Percentiles rank a stretch among this genome's conserved stretches.
Conservation (phyloP, 2,329 filamentous ascomycete species). For the Dothidotthia symphoricarpi region DNA sequence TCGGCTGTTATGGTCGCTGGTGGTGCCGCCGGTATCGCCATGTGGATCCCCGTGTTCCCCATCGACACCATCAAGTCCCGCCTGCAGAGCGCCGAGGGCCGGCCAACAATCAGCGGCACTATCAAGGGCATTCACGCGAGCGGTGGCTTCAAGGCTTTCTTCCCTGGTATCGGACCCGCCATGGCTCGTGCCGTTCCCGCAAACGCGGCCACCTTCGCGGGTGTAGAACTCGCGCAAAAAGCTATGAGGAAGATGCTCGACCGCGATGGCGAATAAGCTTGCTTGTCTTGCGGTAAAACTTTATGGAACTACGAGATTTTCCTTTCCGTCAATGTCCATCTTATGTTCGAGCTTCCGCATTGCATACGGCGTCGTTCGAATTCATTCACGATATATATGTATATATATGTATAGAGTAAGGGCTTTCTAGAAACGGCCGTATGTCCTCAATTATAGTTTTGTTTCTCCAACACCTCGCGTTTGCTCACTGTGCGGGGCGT, state of each 20-base stretch:
- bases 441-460: conserved; percentile 1
- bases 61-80: conserved; percentile 95
- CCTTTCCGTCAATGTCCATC: conserved; percentile 7
- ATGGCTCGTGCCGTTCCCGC: conserved; percentile 90
- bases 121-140: conserved; percentile 77
- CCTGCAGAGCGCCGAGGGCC: conserved; percentile 86
- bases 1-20: conserved; percentile 82
- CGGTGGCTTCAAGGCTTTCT: conserved; percentile 88
- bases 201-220: conserved; percentile 91
- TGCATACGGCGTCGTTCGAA: conserved; percentile 24
- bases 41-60: conserved; percentile 99
- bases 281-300: not conserved
- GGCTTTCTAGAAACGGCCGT: conserved; percentile 13
- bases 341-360: conserved; percentile 15
- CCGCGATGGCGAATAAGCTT: conserved; percentile 30
- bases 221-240: conserved; percentile 79
- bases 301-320: conserved; percentile 1
- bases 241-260: conserved; percentile 75
- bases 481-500: no score
- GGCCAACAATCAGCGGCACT: conserved; percentile 75
- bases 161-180: conserved; percentile 92
- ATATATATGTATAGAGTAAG: no score
- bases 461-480: no score
- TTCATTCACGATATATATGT: conserved; percentile 8
- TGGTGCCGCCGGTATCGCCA: conserved; percentile 87